These are phyloP conservation scores for Sporisorium iseilematis-ciliati DNA, from an alignment of 1,284 basidiomycete species.

Conservation along the genomic window DNA sequence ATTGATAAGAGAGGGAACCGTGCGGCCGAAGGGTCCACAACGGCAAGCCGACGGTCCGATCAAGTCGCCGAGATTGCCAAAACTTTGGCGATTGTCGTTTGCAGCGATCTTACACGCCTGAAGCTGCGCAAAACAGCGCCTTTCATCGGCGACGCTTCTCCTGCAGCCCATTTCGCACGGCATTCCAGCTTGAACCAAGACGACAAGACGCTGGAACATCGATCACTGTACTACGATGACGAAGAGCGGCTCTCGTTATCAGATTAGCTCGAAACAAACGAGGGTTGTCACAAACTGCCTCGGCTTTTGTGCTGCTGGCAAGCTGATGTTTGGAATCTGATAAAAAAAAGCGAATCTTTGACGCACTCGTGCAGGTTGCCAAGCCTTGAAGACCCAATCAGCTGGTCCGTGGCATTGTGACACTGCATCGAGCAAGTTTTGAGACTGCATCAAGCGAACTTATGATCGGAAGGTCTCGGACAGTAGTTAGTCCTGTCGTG, in stretches of 20 bases:
- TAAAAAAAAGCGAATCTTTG: slow-evolving; percentile 15
- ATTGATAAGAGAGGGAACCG: neutral
- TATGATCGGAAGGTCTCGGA: slow-evolving; percentile 1
- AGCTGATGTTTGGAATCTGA: slow-evolving; percentile 10
- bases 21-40: neutral
- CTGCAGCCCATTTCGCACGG: too few relatives aligned
- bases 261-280: neutral
- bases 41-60: neutral
- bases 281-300: too few relatives aligned
- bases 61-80: slow-evolving; percentile 5
- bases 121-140: neutral
- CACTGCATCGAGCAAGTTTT: neutral
- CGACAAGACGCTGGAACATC: neutral
- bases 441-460: neutral
- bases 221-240: neutral
- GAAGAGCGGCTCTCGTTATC: slow-evolving; percentile 6
- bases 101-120: neutral
- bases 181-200: too few relatives aligned
- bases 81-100: neutral
- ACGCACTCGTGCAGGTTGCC: slow-evolving; percentile 21
- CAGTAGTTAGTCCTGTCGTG: too few relatives aligned
- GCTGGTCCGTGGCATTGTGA: neutral
- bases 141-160: neutral
- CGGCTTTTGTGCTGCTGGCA: neutral
- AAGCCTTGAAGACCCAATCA: slow-evolving; percentile 11